These are phyloP conservation scores for Penicillium palitans DNA, from an alignment of 2,329 filamentous ascomycete species.

Conservation along the genomic window DNA sequence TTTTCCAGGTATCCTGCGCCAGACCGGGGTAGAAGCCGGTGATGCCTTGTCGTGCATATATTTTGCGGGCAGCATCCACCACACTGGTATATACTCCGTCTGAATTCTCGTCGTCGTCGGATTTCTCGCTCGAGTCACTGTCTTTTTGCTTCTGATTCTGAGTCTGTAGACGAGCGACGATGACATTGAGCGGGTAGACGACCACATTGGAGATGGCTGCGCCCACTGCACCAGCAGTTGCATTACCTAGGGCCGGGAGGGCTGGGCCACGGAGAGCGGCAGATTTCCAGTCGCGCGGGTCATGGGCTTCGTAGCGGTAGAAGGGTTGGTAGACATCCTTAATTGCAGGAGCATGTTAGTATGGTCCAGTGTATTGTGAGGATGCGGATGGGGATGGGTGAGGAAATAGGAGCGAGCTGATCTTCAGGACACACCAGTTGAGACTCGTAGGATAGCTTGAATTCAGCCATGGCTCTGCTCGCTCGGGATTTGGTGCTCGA, in stretches of 20 bases:
- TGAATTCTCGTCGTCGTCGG: conserved; percentile 53
- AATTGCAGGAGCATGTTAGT: conserved; percentile 1
- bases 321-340: conserved; percentile 49
- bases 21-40: conserved; percentile 71
- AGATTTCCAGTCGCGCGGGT: conserved; percentile 34
- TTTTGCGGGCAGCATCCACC: conserved; percentile 68
- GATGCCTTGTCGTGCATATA: conserved; percentile 71
- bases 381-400: background rate
- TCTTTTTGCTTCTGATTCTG: conserved; percentile 61
- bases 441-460: conserved; percentile 65
- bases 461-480: conserved; percentile 56
- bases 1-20: conserved; percentile 64
- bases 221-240: conserved; percentile 74
- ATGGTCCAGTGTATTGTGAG: background rate
- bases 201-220: conserved; percentile 75
- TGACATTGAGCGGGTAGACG: conserved; percentile 78
- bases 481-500: background rate
- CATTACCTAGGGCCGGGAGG: conserved; percentile 77
- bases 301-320: conserved; percentile 40
- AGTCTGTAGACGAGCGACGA: conserved; percentile 79
- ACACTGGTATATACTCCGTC: conserved; percentile 63
- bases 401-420: background rate
- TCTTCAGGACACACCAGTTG: conserved; percentile 23
- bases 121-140: conserved; percentile 30
- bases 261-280: conserved; percentile 42